Evolutionary conservation across 2,329 filamentous ascomycete genomes (phyloP).

Genomic region (Calonectria naviculata): DNA sequence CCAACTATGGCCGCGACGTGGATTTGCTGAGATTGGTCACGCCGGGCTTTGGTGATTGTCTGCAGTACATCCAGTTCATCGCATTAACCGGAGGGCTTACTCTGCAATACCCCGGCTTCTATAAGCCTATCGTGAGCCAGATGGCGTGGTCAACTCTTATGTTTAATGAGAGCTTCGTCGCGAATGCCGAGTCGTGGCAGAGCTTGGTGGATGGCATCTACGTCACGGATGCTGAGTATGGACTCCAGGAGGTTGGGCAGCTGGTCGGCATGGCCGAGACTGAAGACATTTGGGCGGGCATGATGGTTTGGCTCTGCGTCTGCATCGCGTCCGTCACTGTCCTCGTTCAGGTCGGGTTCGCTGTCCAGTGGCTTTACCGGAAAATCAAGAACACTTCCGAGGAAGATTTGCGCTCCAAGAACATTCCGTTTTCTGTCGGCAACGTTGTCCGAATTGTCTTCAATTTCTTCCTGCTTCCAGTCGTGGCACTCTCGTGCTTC

Average conservation of each 20-base stretch:
- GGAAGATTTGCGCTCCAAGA: conserved; percentile 91
- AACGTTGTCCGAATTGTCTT: conserved; percentile 88
- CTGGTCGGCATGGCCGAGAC: conserved; percentile 82
- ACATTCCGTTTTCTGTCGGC: conserved; percentile 85
- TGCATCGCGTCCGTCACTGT: conserved; percentile 76
- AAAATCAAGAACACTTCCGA: conserved; percentile 77
- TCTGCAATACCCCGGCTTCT: conserved; percentile 92
- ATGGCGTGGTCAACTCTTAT: conserved; percentile 89
- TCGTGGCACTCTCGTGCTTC: conserved; percentile 89
- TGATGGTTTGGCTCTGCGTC: conserved; percentile 89
- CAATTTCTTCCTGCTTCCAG: conserved; percentile 91
- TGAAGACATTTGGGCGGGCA: conserved; percentile 91
- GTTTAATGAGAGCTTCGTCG: conserved; percentile 92
- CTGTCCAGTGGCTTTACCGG: conserved; percentile 80
- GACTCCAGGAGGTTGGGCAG: conserved; percentile 82
- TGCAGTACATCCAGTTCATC: conserved; percentile 96
- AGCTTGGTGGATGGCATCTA: conserved; percentile 90
- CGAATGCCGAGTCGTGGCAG: conserved; percentile 71
- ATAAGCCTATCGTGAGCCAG: conserved; percentile 90
- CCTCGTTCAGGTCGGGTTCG: conserved; percentile 81
- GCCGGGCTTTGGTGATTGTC: conserved; percentile 94
- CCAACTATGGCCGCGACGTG: conserved; percentile 94
- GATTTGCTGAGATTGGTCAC: conserved; percentile 93
- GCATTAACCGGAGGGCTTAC: conserved; percentile 88
- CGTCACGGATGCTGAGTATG: conserved; percentile 79